Base-by-base conservation (phyloP, 2,329 filamentous ascomycete species). In the Microthyrium microscopicum region DNA sequence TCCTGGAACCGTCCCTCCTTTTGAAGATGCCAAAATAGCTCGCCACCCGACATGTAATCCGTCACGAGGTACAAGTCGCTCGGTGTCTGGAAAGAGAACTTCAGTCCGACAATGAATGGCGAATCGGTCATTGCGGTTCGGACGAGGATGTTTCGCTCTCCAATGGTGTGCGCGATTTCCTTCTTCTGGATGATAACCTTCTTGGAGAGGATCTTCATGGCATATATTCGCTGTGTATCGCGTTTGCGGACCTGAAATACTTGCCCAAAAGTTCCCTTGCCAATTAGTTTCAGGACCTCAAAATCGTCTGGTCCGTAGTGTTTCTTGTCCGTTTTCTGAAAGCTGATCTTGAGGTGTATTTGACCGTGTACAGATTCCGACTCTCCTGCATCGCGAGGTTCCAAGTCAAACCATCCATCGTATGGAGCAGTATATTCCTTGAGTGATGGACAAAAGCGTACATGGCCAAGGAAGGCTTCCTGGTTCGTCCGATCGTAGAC, bases 111-210 rank as follows among this genome's bases (percentile, higher is more conserved):
- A 41, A 98, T 98, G 51, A 98, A 98, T 0, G 87, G 83, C 12
- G 89, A 98, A 42, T 95, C 84, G 1, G 87, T 77, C 58, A 81
- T 95, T 19, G 89, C 89, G 4, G 89, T 98, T 42, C 89, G 79
- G 26, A 98, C 89, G 30, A 98, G 66, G 43, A 98, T 98, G 51
- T 98, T 98, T 39, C 89, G 73, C 58, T 98, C 89, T 43, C 89
- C 89, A 24, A 98, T 76, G 0, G 89, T 98, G 53, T 98, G 89
- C 12, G 87, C 84, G 31, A 98, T 84, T 55, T 98, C 89, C 58
- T 98, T 98, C 70, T 98, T 98, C 59, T 98, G 89, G 18, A 98
- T 89, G 48, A 98, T 98, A 34, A 98, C 89, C 65, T 98, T 98
- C 67, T 98, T 98, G 32, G 89, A 94, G 20, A 98, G 64, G 2